phyloP scores from a whole-genome alignment of 805 yeast species.

The Sugiyamaella mastotermitis region DNA sequence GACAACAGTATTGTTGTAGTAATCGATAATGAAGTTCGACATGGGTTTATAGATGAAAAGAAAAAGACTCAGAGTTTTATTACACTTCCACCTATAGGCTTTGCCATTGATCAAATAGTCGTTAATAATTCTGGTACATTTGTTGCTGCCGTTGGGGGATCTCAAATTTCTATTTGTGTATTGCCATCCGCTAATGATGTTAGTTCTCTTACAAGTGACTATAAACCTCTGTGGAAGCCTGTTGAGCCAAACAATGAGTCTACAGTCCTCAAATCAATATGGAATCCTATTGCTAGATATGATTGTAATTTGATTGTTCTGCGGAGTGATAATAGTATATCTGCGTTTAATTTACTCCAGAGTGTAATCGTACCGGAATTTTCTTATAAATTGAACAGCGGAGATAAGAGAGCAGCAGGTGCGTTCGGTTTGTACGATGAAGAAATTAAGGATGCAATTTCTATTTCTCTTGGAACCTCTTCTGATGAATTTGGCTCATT shows the following conservation, averaged over 20 bases:
- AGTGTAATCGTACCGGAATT: slow-evolving; percentile 1
- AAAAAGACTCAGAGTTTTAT: not conserved
- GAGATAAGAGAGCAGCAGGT: not conserved
- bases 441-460: slow-evolving; percentile 26
- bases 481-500: slow-evolving; percentile 38
- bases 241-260: not conserved
- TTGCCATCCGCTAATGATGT: slow-evolving; percentile 16
- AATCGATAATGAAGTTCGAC: slow-evolving; percentile 30
- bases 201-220: slow-evolving; percentile 1
- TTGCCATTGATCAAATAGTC: slow-evolving; percentile 31
- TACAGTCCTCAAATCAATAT: slow-evolving; percentile 34
- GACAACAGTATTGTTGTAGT: slow-evolving; percentile 31
- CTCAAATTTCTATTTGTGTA: not conserved
- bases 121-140: slow-evolving; percentile 39
- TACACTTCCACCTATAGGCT: slow-evolving; percentile 19
- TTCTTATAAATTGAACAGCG: not conserved
- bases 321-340: slow-evolving; percentile 29
- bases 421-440: slow-evolving; percentile 11
- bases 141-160: slow-evolving; percentile 41
- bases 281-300: slow-evolving; percentile 40
- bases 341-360: slow-evolving; percentile 34
- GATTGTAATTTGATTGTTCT: slow-evolving; percentile 42
- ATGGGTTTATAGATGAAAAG: slow-evolving; percentile 20
- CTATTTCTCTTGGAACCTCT: slow-evolving; percentile 42
- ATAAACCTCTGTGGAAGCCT: not conserved